Base-by-base conservation (phyloP, 768 basidiomycete species). In the Leccinum pellstonianum region DNA sequence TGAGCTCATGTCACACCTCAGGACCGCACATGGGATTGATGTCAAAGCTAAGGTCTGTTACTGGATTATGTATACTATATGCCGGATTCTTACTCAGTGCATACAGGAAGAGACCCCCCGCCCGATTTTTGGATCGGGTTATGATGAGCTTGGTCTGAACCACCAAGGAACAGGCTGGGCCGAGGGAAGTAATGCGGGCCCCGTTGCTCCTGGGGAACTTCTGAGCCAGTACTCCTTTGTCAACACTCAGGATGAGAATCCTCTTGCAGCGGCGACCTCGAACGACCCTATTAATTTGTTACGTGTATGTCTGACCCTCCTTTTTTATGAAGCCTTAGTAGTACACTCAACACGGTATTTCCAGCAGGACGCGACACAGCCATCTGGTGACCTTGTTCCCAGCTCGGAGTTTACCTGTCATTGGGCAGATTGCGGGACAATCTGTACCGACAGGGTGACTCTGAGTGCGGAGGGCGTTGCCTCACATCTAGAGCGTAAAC, bases 361-460 rank as follows among this genome's bases (percentile, higher is more conserved):
- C 11, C 31, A 2, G 3, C 38, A 57, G 61, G 61, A 63, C 41
- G 52, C 33, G 43, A 62, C 47, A 12, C 2, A 21, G 2, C 62
- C 56, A 5, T 41, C 25, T 4, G 17, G 27, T 1, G 3, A 7
- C 37, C 14, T 49, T 15, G 17, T 50, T 11, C 61, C 51, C 10
- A 15, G 41, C 25, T 23, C 14, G 1, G 61, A 48, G 38, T 41
- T 62, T 17, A 15, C 33, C 29, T 62, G 61, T 27, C 51, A 25
- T 4, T 62, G 61, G 61, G 35, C 23, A 3, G 50, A 56, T 6
- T 12, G 10, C 21, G 12, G 3, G 41, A 46, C 54, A 11, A 2
- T 23, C 27, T 62, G 61, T 46, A 49, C 47, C 3, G 50, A 63
- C 1, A 21, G 12, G 31, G 54, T 63, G 10, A 27, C 25, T 27